Conservation (phyloP, 2,329 filamentous ascomycete species). For the Diplodia mutila region DNA sequence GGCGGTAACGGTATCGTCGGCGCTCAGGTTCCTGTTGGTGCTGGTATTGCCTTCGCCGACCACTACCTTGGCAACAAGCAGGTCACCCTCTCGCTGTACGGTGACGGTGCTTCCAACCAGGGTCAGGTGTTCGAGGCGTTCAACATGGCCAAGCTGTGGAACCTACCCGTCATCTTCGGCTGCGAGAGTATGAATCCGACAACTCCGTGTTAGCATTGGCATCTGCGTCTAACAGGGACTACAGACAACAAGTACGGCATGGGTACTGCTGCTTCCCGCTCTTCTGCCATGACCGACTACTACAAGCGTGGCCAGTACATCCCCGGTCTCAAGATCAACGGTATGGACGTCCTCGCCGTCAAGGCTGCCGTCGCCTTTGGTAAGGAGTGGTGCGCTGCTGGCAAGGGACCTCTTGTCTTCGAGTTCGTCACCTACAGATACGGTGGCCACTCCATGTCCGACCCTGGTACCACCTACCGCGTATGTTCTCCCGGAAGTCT, state of each 20-base stretch:
- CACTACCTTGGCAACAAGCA: constrained; percentile 89
- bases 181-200: constrained; percentile 81
- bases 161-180: constrained; percentile 90
- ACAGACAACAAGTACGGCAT: constrained; percentile 99
- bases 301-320: constrained; percentile 99
- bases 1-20: constrained; percentile 99
- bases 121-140: constrained; percentile 99
- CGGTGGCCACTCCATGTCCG: constrained; percentile 99
- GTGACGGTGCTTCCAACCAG: constrained; percentile 98
- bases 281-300: constrained; percentile 96
- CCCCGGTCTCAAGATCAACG: constrained; percentile 98
- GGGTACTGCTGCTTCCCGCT: constrained; percentile 93
- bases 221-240: constrained; percentile 30
- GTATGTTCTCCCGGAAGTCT: constrained; percentile 34
- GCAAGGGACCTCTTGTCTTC: constrained; percentile 91
- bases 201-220: background rate
- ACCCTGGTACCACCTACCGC: constrained; percentile 98
- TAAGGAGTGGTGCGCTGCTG: constrained; percentile 80
- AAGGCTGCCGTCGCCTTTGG: constrained; percentile 95
- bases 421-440: constrained; percentile 99
- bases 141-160: constrained; percentile 99
- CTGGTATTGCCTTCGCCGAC: constrained; percentile 94
- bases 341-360: constrained; percentile 98
- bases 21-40: constrained; percentile 96
- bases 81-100: constrained; percentile 87